Base-by-base conservation (phyloP, 331 rosid species). In the Acacia concinna region DNA sequence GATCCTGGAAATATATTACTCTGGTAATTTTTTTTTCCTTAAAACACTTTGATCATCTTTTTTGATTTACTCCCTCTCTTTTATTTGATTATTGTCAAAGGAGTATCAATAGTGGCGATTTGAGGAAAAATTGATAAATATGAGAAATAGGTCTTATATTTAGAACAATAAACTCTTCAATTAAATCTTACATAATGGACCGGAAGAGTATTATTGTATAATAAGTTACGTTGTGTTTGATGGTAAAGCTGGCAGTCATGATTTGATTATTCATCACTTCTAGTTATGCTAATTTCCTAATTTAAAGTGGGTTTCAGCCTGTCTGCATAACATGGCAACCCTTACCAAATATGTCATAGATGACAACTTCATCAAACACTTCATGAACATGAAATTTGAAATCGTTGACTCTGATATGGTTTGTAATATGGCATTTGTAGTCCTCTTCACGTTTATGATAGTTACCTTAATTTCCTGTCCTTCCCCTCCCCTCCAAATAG, bases 271-370 rank as follows among this genome's bases (percentile, higher is more conserved):
- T 27, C 52, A 14, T 41, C 13, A 23, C 30, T 66, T 76, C 46
- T 73, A 54, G 68, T 46, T n/a, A 46, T 63, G 71, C 34, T 64
- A 63, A 63, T 62, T 52, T 76, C 38, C 70, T 77, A 67, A 12
- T 2, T 68, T 31, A 12, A 23, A 20, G 54, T 13, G 54, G 52
- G 34, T 38, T 41, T 77, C 40, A 64, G 34, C 70, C 20, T 43
- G 43, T 49, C 67, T 81, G 81, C 70, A 35, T 78, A 28, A 57
- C 49, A 17, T 18, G 82, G 37, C 47, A 30, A 82, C 56, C 30
- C 65, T 79, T 46, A 10, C 31, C 57, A 1, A 75, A 65, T 63
- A 71, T 35, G 57, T 65, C 12, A 43, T 56, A 20, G 56, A 31
- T 47, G 25, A 37, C 20, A 44, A 76, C 52, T 47, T 78, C 20